A percentile compares a stretch with the other conserved stretches of the same genome.
phyloP scores from a whole-genome alignment of 2,329 filamentous ascomycete species.

The Pyrenochaeta sp. region DNA sequence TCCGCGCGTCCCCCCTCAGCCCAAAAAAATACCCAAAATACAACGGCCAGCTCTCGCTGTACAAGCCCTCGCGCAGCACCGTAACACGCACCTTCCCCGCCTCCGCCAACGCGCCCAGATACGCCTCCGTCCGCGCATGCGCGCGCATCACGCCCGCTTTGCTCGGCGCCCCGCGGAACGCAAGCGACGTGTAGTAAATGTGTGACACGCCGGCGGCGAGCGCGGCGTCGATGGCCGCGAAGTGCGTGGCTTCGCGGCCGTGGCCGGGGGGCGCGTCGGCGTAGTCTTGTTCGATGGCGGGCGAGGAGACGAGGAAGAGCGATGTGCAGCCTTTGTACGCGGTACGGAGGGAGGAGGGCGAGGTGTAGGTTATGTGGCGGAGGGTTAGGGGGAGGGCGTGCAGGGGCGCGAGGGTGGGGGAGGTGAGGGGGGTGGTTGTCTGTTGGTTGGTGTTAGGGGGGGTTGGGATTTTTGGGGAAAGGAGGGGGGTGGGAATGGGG shows the following conservation, averaged over 20 bases:
- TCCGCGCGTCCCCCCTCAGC: slow-evolving; percentile 43
- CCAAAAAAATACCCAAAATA: slow-evolving; percentile 55
- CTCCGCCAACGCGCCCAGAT: slow-evolving; percentile 42
- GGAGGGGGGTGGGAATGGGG: too few species aligned
- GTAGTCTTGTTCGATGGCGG: slow-evolving; percentile 55
- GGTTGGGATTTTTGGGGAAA: too few species aligned
- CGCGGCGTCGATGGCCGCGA: slow-evolving; percentile 53
- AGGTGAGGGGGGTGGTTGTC: slow-evolving; percentile 24
- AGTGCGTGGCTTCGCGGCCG: slow-evolving; percentile 55
- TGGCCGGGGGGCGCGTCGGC: slow-evolving; percentile 50
- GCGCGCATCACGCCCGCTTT: slow-evolving; percentile 56
- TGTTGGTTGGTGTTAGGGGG: not conserved
- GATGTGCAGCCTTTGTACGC: slow-evolving; percentile 50
- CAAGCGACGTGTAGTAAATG: slow-evolving; percentile 57
- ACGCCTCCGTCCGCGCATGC: slow-evolving; percentile 55
- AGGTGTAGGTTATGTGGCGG: slow-evolving; percentile 51
- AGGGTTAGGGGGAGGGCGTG: slow-evolving; percentile 42
- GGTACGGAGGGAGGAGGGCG: slow-evolving; percentile 38
- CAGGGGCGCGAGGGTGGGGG: slow-evolving; percentile 35
- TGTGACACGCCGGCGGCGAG: slow-evolving; percentile 51
- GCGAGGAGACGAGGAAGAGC: slow-evolving; percentile 56
- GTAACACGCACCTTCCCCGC: slow-evolving; percentile 36
- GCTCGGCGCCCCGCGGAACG: slow-evolving; percentile 50
- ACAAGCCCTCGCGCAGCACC: slow-evolving; percentile 54
- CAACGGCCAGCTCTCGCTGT: slow-evolving; percentile 57